Conservation (phyloP, 169 alveolate genomes). For the Eimeria necatrix region DNA sequence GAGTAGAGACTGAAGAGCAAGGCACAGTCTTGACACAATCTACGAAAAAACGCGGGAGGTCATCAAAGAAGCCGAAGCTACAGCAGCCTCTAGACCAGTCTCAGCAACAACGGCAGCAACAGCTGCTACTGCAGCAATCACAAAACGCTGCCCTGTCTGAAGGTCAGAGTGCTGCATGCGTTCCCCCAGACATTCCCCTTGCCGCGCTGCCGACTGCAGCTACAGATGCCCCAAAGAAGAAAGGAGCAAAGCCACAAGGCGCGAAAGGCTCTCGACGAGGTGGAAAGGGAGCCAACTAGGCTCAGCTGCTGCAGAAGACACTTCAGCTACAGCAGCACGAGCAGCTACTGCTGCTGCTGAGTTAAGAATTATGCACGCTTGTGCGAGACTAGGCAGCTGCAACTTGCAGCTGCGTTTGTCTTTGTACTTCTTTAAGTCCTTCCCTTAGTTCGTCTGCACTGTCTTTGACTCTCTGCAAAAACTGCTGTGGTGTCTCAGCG, state of each 20-base stretch:
- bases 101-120: no score
- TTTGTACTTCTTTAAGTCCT: neutral
- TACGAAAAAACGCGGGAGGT: neutral
- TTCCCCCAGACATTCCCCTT: neutral
- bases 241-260: neutral
- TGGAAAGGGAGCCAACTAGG: neutral
- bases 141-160: no score
- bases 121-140: no score
- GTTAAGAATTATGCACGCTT: neutral
- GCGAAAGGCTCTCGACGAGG: neutral
- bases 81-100: no score
- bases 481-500: neutral
- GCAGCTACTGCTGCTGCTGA: slow-evolving; percentile 17
- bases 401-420: neutral
- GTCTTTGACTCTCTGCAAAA: neutral
- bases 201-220: neutral
- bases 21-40: no score
- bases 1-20: neutral
- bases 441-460: neutral
- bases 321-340: neutral
- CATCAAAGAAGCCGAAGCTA: neutral
- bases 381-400: neutral
- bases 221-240: neutral
- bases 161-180: neutral
- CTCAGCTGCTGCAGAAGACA: neutral